Base-by-base conservation (phyloP, 345 rosid species). In the Kernera saxatilis region DNA sequence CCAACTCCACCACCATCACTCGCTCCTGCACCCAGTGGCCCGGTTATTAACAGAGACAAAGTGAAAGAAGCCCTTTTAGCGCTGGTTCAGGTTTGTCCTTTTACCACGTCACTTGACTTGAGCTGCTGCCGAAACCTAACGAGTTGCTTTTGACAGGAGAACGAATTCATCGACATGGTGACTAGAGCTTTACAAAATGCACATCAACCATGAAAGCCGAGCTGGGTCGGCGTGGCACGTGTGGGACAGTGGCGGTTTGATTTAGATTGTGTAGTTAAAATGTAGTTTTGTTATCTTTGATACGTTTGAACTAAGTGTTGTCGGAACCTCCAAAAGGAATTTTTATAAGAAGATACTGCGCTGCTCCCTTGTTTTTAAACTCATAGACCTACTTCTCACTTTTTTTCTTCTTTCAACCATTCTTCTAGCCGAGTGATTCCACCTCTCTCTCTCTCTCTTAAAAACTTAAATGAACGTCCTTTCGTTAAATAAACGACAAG, bases 1-100 rank as follows among this genome's bases (percentile, higher is more conserved):
- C 98, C 97, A 11, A 84, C 80, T 48, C 97, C 98, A 18, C 87
- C 96, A 60, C 88, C 82, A 57, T 87, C 96, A 52, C 98, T 91
- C 22, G 83, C 96, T n/a, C 93, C 97, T 56, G 62, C 77, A 64
- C 45, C 80, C 36, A 50, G 44, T 53, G 88, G 82, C 49, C 82
- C 79, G 1, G 46, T 78, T 67, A 77, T 87, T 43, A 91, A 71
- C 84, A 87, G 83, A 78, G 98, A 89, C n/a, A 84, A 80, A 78
- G 90, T 88, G 18, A 83, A 84, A 64, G 96, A 89, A 49, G 91
- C 97, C 25, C 88, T 93, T 64, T 70, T 80, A 32, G 80, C 62
- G 8, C 88, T 93, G 81, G 85, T 88, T 77, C 94, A 92, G 92
- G 94, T 88, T 71, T 72, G 92, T 78, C 30, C 45, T 70, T 60